Base-by-base conservation (phyloP, 768 basidiomycete species). In the Cystobasidium ongulense region DNA sequence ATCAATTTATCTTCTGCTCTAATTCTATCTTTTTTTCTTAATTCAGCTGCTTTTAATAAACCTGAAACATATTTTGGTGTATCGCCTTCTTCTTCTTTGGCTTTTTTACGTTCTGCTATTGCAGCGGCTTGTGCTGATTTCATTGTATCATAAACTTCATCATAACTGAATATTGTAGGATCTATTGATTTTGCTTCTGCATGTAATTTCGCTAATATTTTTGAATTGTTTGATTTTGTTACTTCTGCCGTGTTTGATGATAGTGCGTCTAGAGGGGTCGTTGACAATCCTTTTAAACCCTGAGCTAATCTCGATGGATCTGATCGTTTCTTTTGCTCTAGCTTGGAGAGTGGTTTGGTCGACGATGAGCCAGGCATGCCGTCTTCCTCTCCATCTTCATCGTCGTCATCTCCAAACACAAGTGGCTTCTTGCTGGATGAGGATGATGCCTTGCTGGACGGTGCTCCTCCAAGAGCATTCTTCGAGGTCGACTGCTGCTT, bases 1-100 rank as follows among this genome's bases (percentile, higher is more conserved):
- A 97, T 89, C 89, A 95, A 89, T 84, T 98, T 97, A 82, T 98
- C 95, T 81, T 99, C 96, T 0, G 96, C 96, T 67, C 93, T 85
- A 13, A 98, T 82, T 78, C 91, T 86, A 81, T 99, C 96, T 61
- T 95, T 81, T 78, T 88, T 87, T 29, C 96, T 86, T 31, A 92
- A 92, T n/a, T 88, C 87, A 33, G 96, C 93, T 8, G 91, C 86
- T 18, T 83, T 82, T 1, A 98, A 83, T 38, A 98, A 85, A 29
- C 85, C 86, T 43, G 85, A 85, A 65, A 98, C 96, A 79, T 98
- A 98, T 83, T 96, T 97, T 0, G 95, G 95, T 91, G 94, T 76
- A 43, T 94, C 92, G 74, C 91, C 85, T 77, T 88, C 88, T 74
- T 86, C 86, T 1, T 87, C 79, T 76, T 93, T 36, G 17, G n/a